phyloP scores from a whole-genome alignment of 1,284 basidiomycete species.

The Inonotus obliquus region DNA sequence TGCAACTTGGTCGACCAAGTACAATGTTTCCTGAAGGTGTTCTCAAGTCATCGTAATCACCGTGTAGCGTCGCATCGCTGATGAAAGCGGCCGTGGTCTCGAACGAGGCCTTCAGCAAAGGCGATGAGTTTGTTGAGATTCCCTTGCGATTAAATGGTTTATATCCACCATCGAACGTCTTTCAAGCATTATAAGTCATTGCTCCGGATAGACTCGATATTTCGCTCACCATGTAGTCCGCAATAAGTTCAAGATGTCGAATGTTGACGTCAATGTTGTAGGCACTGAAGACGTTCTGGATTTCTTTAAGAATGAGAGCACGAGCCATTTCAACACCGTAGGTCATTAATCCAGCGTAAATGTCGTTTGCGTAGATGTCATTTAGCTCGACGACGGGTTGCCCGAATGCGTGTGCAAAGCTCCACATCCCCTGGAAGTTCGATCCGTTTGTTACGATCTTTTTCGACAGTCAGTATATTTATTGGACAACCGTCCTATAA shows the following conservation, averaged over 20 bases:
- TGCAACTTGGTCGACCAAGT: conserved; percentile 76
- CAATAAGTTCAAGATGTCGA: conserved; percentile 94
- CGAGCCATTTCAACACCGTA: conserved; percentile 99
- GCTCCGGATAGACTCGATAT: background rate
- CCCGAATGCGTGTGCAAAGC: conserved; percentile 62
- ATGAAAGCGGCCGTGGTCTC: conserved; percentile 97
- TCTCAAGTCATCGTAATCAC: conserved; percentile 90
- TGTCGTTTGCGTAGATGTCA: conserved; percentile 91
- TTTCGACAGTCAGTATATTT: conserved; percentile 7
- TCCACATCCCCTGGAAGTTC: conserved; percentile 91
- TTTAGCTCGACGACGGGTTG: conserved; percentile 78
- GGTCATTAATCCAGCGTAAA: conserved; percentile 86
- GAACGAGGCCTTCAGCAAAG: conserved; percentile 94
- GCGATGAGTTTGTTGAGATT: conserved; percentile 87
- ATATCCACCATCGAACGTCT: conserved; percentile 98
- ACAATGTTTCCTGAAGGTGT: conserved; percentile 92
- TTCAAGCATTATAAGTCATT: conserved; percentile 6
- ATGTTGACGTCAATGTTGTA: conserved; percentile 97
- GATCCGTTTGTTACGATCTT: conserved; percentile 86
- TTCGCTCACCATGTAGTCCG: conserved; percentile 91
- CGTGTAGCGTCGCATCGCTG: conserved; percentile 90
- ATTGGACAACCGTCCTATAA: conserved; percentile 1
- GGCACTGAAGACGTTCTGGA: conserved; percentile 90
- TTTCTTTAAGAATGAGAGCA: conserved; percentile 86
- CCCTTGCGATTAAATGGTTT: conserved; percentile 97